phyloP scores from a whole-genome alignment of 2,329 filamentous ascomycete genomes.

The Fusarium subglutinans region DNA sequence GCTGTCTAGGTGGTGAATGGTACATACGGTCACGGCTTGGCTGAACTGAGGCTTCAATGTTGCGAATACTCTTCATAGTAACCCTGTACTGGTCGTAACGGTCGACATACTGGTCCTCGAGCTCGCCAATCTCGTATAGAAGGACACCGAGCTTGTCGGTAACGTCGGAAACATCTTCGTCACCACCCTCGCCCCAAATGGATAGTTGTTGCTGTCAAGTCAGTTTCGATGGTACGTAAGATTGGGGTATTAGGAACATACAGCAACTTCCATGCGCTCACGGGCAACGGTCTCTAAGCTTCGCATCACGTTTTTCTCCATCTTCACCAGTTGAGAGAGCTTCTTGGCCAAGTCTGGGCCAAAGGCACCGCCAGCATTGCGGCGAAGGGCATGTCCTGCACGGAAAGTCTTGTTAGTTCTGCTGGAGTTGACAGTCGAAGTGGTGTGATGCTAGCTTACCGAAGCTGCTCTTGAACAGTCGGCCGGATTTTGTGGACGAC shows the following conservation, averaged over 20 bases:
- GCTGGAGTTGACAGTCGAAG: not conserved
- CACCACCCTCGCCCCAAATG: slow-evolving; percentile 93
- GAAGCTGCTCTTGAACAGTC: slow-evolving; percentile 86
- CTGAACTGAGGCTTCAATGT: slow-evolving; percentile 98
- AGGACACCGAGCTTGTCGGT: slow-evolving; percentile 98
- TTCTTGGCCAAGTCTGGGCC: slow-evolving; percentile 94
- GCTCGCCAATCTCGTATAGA: slow-evolving; percentile 97
- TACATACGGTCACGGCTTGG: slow-evolving; percentile 92
- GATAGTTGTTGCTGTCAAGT: slow-evolving; percentile 90
- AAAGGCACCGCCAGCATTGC: slow-evolving; percentile 79
- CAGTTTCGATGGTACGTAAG: not conserved
- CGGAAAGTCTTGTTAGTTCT: slow-evolving; percentile 9
- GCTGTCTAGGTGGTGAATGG: not conserved
- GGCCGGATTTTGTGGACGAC: slow-evolving; percentile 89
- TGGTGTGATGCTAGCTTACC: slow-evolving; percentile 65
- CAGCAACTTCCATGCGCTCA: slow-evolving; percentile 98
- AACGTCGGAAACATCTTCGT: slow-evolving; percentile 98
- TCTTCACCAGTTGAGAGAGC: slow-evolving; percentile 97
- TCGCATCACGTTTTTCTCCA: slow-evolving; percentile 99
- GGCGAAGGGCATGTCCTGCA: slow-evolving; percentile 73
- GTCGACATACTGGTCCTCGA: slow-evolving; percentile 98
- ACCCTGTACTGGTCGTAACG: slow-evolving; percentile 99
- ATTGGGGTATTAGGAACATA: slow-evolving; percentile 60
- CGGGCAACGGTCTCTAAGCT: slow-evolving; percentile 94
- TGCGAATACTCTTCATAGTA: slow-evolving; percentile 98